Percentiles rank a stretch among this genome's conserved stretches.
Evolutionary conservation across 208 protist species (phyloP).

Genomic region (Strigomonas culicis): DNA sequence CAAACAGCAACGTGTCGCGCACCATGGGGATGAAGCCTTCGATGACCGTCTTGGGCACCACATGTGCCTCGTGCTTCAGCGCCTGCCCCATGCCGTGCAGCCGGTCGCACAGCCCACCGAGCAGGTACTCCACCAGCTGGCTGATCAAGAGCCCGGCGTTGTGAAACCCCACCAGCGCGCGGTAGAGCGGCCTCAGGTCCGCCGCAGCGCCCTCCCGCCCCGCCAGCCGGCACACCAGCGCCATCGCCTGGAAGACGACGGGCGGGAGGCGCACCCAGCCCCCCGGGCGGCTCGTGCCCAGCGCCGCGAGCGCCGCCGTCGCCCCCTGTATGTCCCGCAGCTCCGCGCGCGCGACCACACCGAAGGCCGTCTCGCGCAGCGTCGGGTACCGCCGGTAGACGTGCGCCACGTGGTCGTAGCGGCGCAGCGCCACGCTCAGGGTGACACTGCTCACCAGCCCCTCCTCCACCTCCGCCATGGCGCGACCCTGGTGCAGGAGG

Average conservation of each 20-base stretch:
- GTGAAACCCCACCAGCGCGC: conserved; percentile 60
- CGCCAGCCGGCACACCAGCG: conserved; percentile 40
- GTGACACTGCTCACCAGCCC: conserved; percentile 60
- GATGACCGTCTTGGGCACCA: conserved; percentile 41
- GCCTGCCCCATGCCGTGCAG: conserved; percentile 14
- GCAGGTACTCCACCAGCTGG: conserved; percentile 58
- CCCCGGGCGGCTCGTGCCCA: conserved; percentile 48
- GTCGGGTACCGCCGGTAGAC: conserved; percentile 31
- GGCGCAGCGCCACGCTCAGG: conserved; percentile 43
- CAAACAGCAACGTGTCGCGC: conserved; percentile 34
- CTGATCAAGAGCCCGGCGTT: conserved; percentile 68
- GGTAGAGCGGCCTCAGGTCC: conserved; percentile 56
- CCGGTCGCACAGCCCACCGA: conserved; percentile 72
- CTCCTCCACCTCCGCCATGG: conserved; percentile 42
- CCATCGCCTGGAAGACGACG: conserved; percentile 34
- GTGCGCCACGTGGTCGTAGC: conserved; percentile 25
- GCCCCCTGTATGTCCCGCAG: conserved; percentile 34
- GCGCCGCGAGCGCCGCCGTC: conserved; percentile 32
- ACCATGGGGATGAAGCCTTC: conserved; percentile 54
- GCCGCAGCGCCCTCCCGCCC: conserved; percentile 30
- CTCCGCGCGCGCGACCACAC: conserved; percentile 48
- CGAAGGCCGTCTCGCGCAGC: conserved; percentile 65
- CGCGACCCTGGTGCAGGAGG: conserved; percentile 20
- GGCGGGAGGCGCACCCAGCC: conserved; percentile 66
- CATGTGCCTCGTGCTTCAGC: not conserved